Percentiles rank a stretch among this genome's conserved stretches.
phyloP scores from a whole-genome alignment of 1,284 basidiomycete species.

The Pulveroboletus sp. region DNA sequence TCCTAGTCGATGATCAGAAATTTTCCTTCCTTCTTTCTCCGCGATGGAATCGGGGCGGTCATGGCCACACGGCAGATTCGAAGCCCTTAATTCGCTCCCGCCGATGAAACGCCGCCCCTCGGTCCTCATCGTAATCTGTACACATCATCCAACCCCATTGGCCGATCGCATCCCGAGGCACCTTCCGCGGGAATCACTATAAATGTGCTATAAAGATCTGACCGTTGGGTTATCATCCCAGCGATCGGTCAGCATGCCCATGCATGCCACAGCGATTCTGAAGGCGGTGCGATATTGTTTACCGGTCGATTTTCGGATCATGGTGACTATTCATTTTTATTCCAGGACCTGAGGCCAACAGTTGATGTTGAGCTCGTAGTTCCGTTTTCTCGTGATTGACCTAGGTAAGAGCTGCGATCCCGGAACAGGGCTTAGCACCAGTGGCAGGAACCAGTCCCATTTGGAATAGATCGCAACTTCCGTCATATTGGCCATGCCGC shows the following conservation, averaged over 20 bases:
- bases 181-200: not conserved
- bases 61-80: not conserved
- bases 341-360: not conserved
- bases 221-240: not conserved
- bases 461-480: not conserved
- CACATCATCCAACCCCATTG: not conserved
- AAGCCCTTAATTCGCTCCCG: not conserved
- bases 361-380: not conserved
- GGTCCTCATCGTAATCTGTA: not conserved
- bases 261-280: not conserved
- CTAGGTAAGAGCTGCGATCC: not conserved
- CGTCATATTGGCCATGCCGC: not conserved
- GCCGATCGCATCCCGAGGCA: not conserved
- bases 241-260: not conserved
- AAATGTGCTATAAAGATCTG: not conserved
- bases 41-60: conserved; percentile 10
- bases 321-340: not conserved
- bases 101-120: not conserved
- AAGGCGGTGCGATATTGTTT: not conserved
- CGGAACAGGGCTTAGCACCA: not conserved
- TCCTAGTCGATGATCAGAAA: not conserved
- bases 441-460: not conserved
- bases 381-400: not conserved
- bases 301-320: not conserved
- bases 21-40: conserved; percentile 14